Conservation (phyloP, 1,284 basidiomycete species). For the Rhodotorula glutinis region DNA sequence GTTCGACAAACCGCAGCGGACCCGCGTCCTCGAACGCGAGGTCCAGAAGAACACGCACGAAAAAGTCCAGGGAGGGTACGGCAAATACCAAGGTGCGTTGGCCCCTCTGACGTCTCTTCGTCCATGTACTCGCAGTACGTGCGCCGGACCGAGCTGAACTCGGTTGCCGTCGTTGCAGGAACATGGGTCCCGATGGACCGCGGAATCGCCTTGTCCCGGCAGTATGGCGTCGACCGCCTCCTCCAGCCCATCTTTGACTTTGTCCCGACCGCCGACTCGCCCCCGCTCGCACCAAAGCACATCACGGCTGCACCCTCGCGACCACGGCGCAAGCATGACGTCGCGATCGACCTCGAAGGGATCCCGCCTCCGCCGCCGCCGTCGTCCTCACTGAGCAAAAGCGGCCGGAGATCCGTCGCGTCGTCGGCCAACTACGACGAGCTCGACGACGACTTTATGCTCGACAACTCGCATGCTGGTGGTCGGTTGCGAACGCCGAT, state of each 20-base stretch:
- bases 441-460: conserved; percentile 5
- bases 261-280: conserved; percentile 77
- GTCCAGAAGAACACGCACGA: conserved; percentile 98
- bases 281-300: conserved; percentile 95
- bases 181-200: conserved; percentile 98
- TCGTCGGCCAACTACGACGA: neutral
- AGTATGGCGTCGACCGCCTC: conserved; percentile 85
- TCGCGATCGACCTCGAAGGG: conserved; percentile 40
- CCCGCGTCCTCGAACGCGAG: conserved; percentile 93
- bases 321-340: conserved; percentile 47
- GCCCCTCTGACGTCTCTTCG: neutral
- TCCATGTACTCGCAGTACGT: no score
- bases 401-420: conserved; percentile 6
- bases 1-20: conserved; percentile 98
- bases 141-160: no score
- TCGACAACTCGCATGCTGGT: conserved; percentile 43
- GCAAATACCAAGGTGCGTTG: conserved; percentile 96
- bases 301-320: conserved; percentile 65
- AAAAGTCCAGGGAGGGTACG: conserved; percentile 99
- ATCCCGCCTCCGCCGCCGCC: conserved; percentile 53
- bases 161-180: no score
- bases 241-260: conserved; percentile 96
- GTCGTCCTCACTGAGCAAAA: conserved; percentile 7
- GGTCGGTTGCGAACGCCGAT: conserved; percentile 11
- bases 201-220: conserved; percentile 78